Base-by-base conservation (phyloP, 2,329 filamentous ascomycete genomes). In the Fusarium humuli region DNA sequence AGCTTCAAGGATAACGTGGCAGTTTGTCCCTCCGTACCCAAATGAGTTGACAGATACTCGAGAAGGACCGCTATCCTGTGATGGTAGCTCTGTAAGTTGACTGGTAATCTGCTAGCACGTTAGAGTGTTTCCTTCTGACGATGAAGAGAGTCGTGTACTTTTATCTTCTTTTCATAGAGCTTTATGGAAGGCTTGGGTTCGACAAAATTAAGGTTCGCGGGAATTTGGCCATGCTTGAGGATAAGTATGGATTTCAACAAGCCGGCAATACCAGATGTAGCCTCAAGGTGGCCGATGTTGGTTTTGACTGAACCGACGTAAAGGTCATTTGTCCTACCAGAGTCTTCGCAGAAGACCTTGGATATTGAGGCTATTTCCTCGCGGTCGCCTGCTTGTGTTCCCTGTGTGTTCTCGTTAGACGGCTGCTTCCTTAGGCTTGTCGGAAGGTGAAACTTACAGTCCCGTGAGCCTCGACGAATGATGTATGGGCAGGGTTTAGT, bases 301-400 rank as follows among this genome's bases (percentile, higher is more conserved):
- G 57, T 60, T n/a, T 60, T 60, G 7, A 57, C 30, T n/a, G 57
- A 60, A 11, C 57, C 57, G 10, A 60, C 16, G 18, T 60, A 60
- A 9, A 60, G 41, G 16, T 60, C 50, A 41, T 47, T 20, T 41
- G 9, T 46, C 4, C 57, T 46, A 7, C 18, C 20, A 20, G 57
- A 46, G 1, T 25, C 50, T 30, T 60, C 50, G 16, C 57, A 60
- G 10, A 60, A 60, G 4, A 60, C 57, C 18, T 60, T 60, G 0
- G 41, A 46, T 46, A 57, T 60, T 0, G 57, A 60, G 2, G 30
- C 30, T 14, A 60, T 60, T 14, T 60, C 57, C 16, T 60, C 50
- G 30, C 57, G 57, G 25, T 60, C 57, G 1, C 57, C 57, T 32
- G 52, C 57, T 22, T 60, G 57, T 8, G 57, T 60, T 57, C 57